Evolutionary conservation across 768 basidiomycete genomes (phyloP).

Genomic region (Mycena belliarum): DNA sequence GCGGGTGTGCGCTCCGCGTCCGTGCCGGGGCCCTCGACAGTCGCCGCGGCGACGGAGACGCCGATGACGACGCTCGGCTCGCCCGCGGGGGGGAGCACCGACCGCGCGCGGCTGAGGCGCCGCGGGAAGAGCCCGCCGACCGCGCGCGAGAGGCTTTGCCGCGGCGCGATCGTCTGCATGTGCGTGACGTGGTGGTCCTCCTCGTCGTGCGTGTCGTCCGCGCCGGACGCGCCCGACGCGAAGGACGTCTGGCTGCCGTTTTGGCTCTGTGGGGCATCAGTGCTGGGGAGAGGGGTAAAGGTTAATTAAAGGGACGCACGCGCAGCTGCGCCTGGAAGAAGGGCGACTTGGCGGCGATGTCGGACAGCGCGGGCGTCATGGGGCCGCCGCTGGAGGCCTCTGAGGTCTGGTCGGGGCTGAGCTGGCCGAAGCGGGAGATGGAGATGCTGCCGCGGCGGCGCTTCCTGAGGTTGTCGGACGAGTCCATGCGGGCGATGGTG

Average conservation of each 20-base stretch:
- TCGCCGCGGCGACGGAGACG: conserved; percentile 51
- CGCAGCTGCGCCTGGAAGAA: conserved; percentile 48
- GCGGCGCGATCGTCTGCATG: conserved; percentile 47
- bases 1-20: conserved; percentile 29
- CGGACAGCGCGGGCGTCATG: conserved; percentile 37
- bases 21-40: conserved; percentile 33
- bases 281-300: too few species aligned
- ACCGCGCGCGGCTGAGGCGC: conserved; percentile 44
- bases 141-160: conserved; percentile 43
- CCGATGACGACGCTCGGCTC: conserved; percentile 41
- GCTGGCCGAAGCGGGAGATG: conserved; percentile 63
- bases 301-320: too few species aligned
- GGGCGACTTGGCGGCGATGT: conserved; percentile 45
- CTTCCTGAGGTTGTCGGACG: conserved; percentile 31
- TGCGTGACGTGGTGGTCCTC: conserved; percentile 53
- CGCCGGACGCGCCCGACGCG: conserved; percentile 39
- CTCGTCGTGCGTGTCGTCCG: conserved; percentile 34
- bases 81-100: conserved; percentile 32
- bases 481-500: conserved; percentile 23
- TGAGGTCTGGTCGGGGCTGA: conserved; percentile 31
- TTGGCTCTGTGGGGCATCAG: conserved; percentile 29
- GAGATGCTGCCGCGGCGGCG: conserved; percentile 55
- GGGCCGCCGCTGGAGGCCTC: conserved; percentile 26
- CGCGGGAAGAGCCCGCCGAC: conserved; percentile 46
- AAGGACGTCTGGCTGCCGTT: conserved; percentile 47